Base-by-base conservation (phyloP, 257 asterid genomes). In the Gentiana dahurica region DNA sequence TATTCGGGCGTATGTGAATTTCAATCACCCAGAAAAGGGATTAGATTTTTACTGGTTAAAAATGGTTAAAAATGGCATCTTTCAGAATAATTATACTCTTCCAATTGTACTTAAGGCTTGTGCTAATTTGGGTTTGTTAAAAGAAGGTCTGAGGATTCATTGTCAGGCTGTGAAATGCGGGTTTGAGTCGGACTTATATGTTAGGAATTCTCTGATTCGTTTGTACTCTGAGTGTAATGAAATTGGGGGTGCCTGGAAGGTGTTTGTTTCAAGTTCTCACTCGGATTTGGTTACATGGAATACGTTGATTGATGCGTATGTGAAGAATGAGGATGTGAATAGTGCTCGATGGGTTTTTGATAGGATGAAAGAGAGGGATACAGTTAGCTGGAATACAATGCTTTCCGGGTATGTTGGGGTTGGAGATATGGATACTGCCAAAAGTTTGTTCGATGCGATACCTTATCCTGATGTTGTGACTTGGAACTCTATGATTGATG, bases 401-500 rank as follows among this genome's bases (percentile, higher is more conserved):
- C 61, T 75, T 51, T 62, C 78, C 0, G 75, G 73, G 24, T 71
- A 75, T 37, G 67, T 52, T 3, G 72, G 61, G 55, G 59, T 50
- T 36, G 68, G 75, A 49, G 52, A 68, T 39, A 58, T 72, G 78
- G 70, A 51, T 55, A 55, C 67, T 2, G 81, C 78, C 8, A 68
- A 59, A 44, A 49, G 62, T 10, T 48, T 75, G 59, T 75, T 72
- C 7, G 63, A 48, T 36, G 43, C 6, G 13, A 75, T 65, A 57
- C 67, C 75, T 46, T 39, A 1, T 5, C 60, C 55, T 9, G 78
- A 75, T 60, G 47, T 57, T 62, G 73, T 75, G 54, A 61, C 81
- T 6, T 75, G 78, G 81, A 71, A 72, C 51, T 65, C 68, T 71
- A 61, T 75, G 71, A 64, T 75, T 53, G 71, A 65, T 53, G 78